These are phyloP conservation scores for Bisporella sp. DNA, from an alignment of 2,329 filamentous ascomycete genomes.

Conservation along the genomic window DNA sequence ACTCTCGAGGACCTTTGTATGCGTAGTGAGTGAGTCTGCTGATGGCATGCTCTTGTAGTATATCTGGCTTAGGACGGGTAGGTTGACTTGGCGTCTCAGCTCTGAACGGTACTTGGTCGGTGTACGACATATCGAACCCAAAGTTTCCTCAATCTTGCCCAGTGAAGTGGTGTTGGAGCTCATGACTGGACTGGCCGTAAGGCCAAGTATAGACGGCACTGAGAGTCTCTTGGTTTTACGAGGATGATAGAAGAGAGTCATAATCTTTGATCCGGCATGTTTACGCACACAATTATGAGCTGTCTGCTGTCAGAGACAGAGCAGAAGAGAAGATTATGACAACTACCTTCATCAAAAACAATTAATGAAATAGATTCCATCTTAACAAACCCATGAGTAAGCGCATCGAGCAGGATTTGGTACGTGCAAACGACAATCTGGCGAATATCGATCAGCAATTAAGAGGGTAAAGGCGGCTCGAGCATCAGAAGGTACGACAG, in stretches of 20 bases:
- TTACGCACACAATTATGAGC: slow-evolving; percentile 27
- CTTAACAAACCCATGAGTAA: slow-evolving; percentile 54
- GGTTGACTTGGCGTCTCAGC: slow-evolving; percentile 23
- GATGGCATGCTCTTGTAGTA: slow-evolving; percentile 6
- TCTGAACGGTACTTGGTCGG: slow-evolving; percentile 49
- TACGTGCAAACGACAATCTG: slow-evolving; percentile 55
- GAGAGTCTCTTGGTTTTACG: slow-evolving; percentile 7
- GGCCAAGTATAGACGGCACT: slow-evolving; percentile 25
- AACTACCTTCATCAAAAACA: slow-evolving; percentile 59
- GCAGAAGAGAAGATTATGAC: neutral
- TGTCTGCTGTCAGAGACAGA: slow-evolving; percentile 3
- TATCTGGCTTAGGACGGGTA: slow-evolving; percentile 18
- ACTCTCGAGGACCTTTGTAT: slow-evolving; percentile 14
- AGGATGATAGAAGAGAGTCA: slow-evolving; percentile 24
- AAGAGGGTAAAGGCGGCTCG: too few species aligned
- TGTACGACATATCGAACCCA: slow-evolving; percentile 48
- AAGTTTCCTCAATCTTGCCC: slow-evolving; percentile 39
- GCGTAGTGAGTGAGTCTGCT: neutral
- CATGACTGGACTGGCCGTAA: slow-evolving; percentile 28
- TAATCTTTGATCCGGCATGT: slow-evolving; percentile 24
- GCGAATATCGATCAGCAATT: too few species aligned
- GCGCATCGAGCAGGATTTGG: slow-evolving; percentile 50
- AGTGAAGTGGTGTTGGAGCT: slow-evolving; percentile 20
- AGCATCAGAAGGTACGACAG: too few species aligned
- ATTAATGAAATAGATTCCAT: slow-evolving; percentile 48